Percentiles rank a stretch among this genome's conserved stretches.
Evolutionary conservation across 257 asterid genomes (phyloP).

Genomic region (Forsythia viridissima): DNA sequence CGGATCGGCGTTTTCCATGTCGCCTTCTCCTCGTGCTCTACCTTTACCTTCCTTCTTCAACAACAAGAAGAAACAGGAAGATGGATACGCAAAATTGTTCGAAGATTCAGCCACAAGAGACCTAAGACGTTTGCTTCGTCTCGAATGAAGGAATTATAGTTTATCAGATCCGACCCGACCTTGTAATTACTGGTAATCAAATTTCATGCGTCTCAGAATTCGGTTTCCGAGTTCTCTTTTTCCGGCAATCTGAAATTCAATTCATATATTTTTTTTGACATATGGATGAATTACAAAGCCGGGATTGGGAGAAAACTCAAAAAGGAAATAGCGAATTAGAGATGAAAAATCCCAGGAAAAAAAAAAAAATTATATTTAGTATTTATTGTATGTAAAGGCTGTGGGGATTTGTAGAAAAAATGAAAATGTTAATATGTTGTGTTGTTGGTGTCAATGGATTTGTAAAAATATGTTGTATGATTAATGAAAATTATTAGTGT

Average conservation of each 20-base stretch:
- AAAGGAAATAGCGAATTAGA: slow-evolving; percentile 2
- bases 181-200: neutral
- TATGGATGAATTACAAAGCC: slow-evolving; percentile 19
- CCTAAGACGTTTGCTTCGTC: slow-evolving; percentile 45
- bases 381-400: no score
- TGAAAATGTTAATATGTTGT: neutral
- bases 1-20: no score
- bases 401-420: neutral
- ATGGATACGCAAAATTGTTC: neutral
- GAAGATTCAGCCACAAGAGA: slow-evolving; percentile 31
- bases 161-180: neutral
- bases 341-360: neutral
- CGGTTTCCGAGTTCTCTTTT: neutral
- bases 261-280: slow-evolving; percentile 26
- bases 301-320: slow-evolving; percentile 10
- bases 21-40: no score
- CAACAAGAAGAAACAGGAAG: neutral
- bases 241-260: slow-evolving; percentile 18
- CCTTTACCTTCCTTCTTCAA: no score
- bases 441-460: neutral
- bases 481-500: neutral
- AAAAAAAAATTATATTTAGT: neutral
- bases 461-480: neutral
- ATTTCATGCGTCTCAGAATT: neutral
- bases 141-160: slow-evolving; percentile 17